phyloP scores from a whole-genome alignment of 805 yeast genomes.

The Starmera amethionina region DNA sequence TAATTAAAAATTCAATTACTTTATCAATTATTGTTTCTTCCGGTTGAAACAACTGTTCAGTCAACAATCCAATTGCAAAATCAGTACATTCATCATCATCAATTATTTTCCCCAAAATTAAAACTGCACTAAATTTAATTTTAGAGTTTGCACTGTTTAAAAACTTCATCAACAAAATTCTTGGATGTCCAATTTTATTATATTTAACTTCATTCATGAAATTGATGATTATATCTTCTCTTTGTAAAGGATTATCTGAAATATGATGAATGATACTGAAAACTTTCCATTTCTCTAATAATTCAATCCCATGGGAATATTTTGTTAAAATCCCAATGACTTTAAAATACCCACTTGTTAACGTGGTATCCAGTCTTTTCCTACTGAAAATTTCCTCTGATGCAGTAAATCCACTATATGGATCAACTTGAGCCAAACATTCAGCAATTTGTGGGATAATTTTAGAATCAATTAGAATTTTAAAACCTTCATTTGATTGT shows the following conservation, averaged over 20 bases:
- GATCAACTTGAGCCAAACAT: constrained; percentile 77
- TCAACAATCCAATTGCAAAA: constrained; percentile 39
- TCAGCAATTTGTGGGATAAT: constrained; percentile 83
- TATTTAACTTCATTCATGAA: constrained; percentile 57
- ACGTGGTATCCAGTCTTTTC: constrained; percentile 47
- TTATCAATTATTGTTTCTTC: constrained; percentile 42
- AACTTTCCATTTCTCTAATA: constrained; percentile 76
- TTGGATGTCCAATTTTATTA: constrained; percentile 50
- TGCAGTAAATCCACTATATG: constrained; percentile 63
- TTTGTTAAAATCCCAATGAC: constrained; percentile 67
- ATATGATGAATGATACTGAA: constrained; percentile 74
- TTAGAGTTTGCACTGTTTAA: constrained; percentile 42
- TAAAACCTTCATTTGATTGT: constrained; percentile 53
- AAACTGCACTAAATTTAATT: constrained; percentile 49
- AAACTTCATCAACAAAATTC: constrained; percentile 57
- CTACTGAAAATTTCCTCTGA: constrained; percentile 66
- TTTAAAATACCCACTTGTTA: constrained; percentile 68
- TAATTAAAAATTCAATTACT: constrained; percentile 47
- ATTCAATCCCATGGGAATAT: constrained; percentile 48
- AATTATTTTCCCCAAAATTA: constrained; percentile 35
- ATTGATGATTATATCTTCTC: constrained; percentile 47
- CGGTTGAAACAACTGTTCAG: constrained; percentile 62
- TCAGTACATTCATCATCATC: constrained; percentile 26
- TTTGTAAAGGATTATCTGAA: constrained; percentile 38
- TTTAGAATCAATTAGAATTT: constrained; percentile 61